Evolutionary conservation across 2,329 filamentous ascomycete genomes (phyloP).

Genomic region (Colletotrichum sp.): DNA sequence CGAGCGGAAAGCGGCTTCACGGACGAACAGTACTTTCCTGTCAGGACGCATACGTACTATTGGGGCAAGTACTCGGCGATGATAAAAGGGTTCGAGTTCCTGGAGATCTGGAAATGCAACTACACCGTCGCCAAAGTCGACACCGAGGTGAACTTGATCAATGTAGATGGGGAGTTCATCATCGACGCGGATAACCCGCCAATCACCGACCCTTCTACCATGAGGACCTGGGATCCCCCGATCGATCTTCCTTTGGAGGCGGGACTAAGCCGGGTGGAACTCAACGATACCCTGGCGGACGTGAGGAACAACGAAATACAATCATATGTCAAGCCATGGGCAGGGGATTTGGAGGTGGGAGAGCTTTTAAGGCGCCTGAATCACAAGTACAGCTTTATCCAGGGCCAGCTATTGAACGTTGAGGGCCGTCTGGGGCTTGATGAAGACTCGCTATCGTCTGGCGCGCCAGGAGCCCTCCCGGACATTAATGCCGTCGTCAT

Average conservation of each 20-base stretch:
- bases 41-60: not conserved
- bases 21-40: not conserved
- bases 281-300: not conserved
- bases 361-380: not conserved
- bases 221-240: not conserved
- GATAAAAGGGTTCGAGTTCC: not conserved
- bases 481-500: not conserved
- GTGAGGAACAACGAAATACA: not conserved
- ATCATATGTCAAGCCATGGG: not conserved
- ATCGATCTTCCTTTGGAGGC: not conserved
- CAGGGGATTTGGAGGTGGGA: not conserved
- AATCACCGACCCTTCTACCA: not conserved
- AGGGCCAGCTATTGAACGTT: not conserved
- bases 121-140: not conserved
- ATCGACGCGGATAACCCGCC: constrained; percentile 1
- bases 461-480: not conserved
- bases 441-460: not conserved
- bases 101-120: not conserved
- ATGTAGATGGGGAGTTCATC: not conserved
- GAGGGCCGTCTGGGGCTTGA: not conserved
- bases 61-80: not conserved
- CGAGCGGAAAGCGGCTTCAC: not conserved
- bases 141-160: not conserved
- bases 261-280: not conserved
- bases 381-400: not conserved